These are phyloP conservation scores for Crucibulum laeve DNA, from an alignment of 768 basidiomycete species.

Conservation along the genomic window DNA sequence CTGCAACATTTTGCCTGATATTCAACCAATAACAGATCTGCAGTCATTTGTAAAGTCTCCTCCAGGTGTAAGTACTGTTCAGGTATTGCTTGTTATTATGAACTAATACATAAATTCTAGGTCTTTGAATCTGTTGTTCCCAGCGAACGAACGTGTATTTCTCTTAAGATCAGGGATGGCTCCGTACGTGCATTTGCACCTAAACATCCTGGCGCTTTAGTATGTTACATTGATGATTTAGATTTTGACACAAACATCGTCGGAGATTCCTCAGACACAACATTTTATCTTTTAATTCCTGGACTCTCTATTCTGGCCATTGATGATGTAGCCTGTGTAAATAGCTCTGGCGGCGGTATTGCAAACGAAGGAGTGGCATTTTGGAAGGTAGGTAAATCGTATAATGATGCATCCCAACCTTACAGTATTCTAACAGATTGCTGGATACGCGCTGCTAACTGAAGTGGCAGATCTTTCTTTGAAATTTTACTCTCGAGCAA, in stretches of 20 bases:
- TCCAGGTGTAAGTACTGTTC: slow-evolving; percentile 64
- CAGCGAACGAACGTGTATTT: slow-evolving; percentile 74
- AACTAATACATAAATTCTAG: slow-evolving; percentile 22
- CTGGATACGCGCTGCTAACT: slow-evolving; percentile 67
- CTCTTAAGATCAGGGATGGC: slow-evolving; percentile 60
- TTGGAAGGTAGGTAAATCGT: slow-evolving; percentile 60
- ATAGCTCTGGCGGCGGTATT: background rate
- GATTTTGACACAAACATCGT: slow-evolving; percentile 73
- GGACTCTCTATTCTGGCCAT: slow-evolving; percentile 43
- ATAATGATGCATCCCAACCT: background rate
- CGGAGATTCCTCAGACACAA: slow-evolving; percentile 56
- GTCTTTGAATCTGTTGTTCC: slow-evolving; percentile 93
- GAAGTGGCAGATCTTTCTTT: slow-evolving; percentile 53
- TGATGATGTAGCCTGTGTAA: slow-evolving; percentile 20
- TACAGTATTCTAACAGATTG: slow-evolving; percentile 30
- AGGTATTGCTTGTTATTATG: background rate
- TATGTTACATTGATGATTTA: slow-evolving; percentile 59
- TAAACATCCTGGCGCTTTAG: slow-evolving; percentile 58
- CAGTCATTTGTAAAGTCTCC: slow-evolving; percentile 71
- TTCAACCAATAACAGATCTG: slow-evolving; percentile 61
- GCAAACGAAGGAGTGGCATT: slow-evolving; percentile 30
- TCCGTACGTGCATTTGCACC: slow-evolving; percentile 60
- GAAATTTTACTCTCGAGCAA: slow-evolving; percentile 1
- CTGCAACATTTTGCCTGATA: slow-evolving; percentile 55
- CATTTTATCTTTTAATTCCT: slow-evolving; percentile 44